phyloP scores from a whole-genome alignment of 352 stramenopile species.

The Thalassiosira livingstoniorum region DNA sequence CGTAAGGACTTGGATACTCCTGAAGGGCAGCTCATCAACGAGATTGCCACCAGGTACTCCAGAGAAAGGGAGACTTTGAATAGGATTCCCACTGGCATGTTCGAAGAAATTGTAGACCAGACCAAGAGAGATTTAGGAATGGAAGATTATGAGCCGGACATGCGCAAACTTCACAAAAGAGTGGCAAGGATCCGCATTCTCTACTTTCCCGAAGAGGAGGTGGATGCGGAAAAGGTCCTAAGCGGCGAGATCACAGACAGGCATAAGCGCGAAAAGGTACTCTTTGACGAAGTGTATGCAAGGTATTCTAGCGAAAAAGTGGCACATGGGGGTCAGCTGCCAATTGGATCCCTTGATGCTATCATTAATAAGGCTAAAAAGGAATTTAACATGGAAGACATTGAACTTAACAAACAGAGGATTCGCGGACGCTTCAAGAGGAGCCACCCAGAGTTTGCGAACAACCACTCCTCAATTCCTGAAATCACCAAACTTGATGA shows the following conservation, averaged over 20 bases:
- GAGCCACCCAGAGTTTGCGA: conserved; percentile 26
- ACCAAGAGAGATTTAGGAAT: conserved; percentile 30
- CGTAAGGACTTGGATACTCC: not conserved
- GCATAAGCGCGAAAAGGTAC: not conserved
- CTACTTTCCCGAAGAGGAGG: not conserved
- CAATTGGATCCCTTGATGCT: conserved; percentile 5
- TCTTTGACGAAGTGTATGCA: conserved; percentile 24
- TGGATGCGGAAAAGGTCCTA: not conserved
- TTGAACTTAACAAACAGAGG: conserved; percentile 13
- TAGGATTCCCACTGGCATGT: conserved; percentile 29
- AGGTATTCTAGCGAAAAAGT: conserved; percentile 26
- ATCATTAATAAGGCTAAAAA: conserved; percentile 30
- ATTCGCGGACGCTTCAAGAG: conserved; percentile 28
- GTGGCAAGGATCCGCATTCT: not conserved
- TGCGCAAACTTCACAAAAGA: not conserved
- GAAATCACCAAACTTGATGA: conserved; percentile 12
- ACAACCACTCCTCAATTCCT: not conserved
- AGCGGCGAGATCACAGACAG: not conserved
- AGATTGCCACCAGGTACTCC: conserved; percentile 29
- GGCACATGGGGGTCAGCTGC: conserved; percentile 24
- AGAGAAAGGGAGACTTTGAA: not conserved
- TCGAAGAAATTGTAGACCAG: conserved; percentile 40
- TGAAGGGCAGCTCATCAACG: conserved; percentile 29
- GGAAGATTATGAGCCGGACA: conserved; percentile 17
- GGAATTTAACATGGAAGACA: conserved; percentile 11